phyloP scores from a whole-genome alignment of 2,329 filamentous ascomycete species.

The Cladosporium sp. region DNA sequence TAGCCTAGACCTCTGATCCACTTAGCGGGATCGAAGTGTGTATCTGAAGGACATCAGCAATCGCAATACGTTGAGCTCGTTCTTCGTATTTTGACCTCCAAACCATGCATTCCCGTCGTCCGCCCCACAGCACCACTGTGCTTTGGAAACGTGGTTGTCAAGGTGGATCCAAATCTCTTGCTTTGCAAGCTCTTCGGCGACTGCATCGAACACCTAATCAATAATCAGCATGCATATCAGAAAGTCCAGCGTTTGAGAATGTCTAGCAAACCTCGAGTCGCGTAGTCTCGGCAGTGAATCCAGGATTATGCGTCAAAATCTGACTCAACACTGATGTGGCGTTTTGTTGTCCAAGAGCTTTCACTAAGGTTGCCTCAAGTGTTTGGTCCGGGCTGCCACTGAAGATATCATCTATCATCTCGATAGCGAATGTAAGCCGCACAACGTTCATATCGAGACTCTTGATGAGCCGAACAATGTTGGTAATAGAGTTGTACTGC shows the following conservation, averaged over 20 bases:
- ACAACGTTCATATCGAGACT: conserved; percentile 60
- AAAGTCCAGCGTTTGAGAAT: too few species aligned
- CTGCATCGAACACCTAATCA: conserved; percentile 46
- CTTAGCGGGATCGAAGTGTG: conserved; percentile 53
- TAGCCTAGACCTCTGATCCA: conserved; percentile 59
- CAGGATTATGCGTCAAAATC: conserved; percentile 55
- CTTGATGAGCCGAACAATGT: conserved; percentile 54
- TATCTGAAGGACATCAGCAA: conserved; percentile 36
- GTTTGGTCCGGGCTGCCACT: conserved; percentile 16
- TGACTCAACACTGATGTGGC: conserved; percentile 49
- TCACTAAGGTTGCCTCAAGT: conserved; percentile 16
- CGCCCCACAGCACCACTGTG: conserved; percentile 54
- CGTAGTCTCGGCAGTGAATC: conserved; percentile 48
- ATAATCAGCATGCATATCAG: too few species aligned
- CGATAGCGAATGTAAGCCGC: conserved; percentile 59
- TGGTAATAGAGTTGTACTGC: conserved; percentile 55
- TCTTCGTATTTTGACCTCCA: conserved; percentile 25
- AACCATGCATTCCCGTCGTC: conserved; percentile 43
- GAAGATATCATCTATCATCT: conserved; percentile 53
- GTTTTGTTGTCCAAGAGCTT: conserved; percentile 47
- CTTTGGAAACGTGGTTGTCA: conserved; percentile 60
- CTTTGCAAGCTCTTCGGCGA: conserved; percentile 51
- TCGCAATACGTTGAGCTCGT: not conserved
- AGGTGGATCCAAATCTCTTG: conserved; percentile 55
- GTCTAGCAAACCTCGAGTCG: conserved; percentile 26